Base-by-base conservation (phyloP, 2,329 filamentous ascomycete species). In the Boeremia lycopersici region DNA sequence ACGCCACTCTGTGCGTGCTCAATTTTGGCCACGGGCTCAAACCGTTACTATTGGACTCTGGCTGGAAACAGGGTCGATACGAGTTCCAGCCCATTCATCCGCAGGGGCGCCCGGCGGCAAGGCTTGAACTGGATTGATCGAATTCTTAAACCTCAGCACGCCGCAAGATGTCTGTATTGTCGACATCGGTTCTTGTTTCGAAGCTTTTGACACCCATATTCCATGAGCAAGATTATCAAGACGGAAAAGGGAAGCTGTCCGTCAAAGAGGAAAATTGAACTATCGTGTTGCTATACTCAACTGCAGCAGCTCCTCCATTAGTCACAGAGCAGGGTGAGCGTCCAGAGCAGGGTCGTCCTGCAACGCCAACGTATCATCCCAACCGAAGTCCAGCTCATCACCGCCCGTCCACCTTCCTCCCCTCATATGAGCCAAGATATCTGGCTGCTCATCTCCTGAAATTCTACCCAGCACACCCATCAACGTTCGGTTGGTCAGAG, bases 11-110 rank as follows among this genome's bases (percentile, higher is more conserved):
- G 7, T 69, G 66, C 54, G 35, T 64, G 2, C 19, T 48, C 7
- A 69, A 68, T 19, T 70, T 70, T 33, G 40, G 49, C 2, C 64
- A 68, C 9, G 66, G 66, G 0, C 34, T 70, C 19, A 59, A 60
- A 38, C 63, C 64, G 8, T 40, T 69, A 6, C 48, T 69, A n/a
- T 35, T 49, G 48, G 10, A 54, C 17, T 30, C 56, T 25, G 48
- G 46, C 50, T 46, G 50, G 57, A 41, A 59, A 25, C 26, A 56
- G 41, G 29, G 38, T 15, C 15, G 53, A 15, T 29, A 53, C 28
- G n/a, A 54, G 34, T 53, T 62, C 26, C 50, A 62, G 36, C 61
- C 57, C 1, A 26, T 65, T 3, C 59, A 65, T 15, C 34, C 40
- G 10, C 57, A 59, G 9, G 35, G 19, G 12, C 51, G 55, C 0